Base-by-base conservation (phyloP, 2,329 filamentous ascomycete genomes). In the Neonectria coccinea region DNA sequence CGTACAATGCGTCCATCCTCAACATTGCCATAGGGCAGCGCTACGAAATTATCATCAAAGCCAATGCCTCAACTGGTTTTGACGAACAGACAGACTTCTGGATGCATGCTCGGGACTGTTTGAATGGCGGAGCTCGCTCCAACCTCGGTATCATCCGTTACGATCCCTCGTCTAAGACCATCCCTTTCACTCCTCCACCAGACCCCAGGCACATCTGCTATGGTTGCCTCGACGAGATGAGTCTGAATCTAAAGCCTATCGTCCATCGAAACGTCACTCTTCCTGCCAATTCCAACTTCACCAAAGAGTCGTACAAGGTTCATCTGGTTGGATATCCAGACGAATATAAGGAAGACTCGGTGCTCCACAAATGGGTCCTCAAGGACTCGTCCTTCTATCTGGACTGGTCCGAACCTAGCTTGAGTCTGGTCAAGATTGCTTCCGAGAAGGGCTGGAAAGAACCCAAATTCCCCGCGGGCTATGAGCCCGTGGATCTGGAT, bases 391-490 rank as follows among this genome's bases (percentile, higher is more conserved):
- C 57, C 41, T 50, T 60, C 9, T 60, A 60, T 22, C 9, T 60
- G 12, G 57, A 54, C 41, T 60, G 57, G 57, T 47, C 36, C 2
- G 25, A 60, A 16, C 57, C 57, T 14, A 60, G 57, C 22, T 36
- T 60, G 57, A 60, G 57, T 36, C 50, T 60, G 25, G 50, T 60
- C 29, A 60, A 60, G 27, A 60, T 60, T 39, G 57, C 57, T 2
- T 54, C 39, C 7, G 57, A 60, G 5, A 54, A 54, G 50, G 50
- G 27, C 14, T 60, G 50, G 57, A 14, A 36, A 25, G 12, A 47
- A 9, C 57, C 57, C 27, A 54, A 50, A 45, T 60, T 53, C 25
- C 50, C 57, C 39, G 41, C n/a, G 14, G 57, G 57, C 36, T 60
- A 60, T 20, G 57, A 60, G 25, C 57, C 57, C n/a, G 57, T 60